Evolutionary conservation across 768 basidiomycete species (phyloP).

Genomic region (Hericium coralloides): DNA sequence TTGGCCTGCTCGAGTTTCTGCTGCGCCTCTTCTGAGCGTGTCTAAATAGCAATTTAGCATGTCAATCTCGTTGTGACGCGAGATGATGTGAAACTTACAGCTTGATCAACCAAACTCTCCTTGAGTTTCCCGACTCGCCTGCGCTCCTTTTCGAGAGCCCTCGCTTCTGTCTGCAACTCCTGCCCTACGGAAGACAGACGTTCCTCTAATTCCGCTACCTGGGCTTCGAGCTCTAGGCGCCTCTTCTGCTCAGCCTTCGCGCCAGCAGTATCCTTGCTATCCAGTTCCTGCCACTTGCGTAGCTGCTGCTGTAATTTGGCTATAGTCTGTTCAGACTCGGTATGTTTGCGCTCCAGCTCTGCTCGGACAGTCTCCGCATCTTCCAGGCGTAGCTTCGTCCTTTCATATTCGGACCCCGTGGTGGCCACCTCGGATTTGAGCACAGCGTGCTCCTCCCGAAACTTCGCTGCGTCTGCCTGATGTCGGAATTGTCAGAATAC

Average conservation of each 20-base stretch:
- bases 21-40: not conserved
- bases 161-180: constrained; percentile 11
- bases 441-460: constrained; percentile 44
- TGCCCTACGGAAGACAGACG: constrained; percentile 23
- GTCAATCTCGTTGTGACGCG: not conserved
- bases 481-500: not conserved
- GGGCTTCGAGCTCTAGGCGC: constrained; percentile 46
- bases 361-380: constrained; percentile 40
- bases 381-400: constrained; percentile 49
- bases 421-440: constrained; percentile 39
- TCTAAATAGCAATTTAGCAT: not conserved
- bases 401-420: constrained; percentile 43
- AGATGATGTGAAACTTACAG: not conserved
- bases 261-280: constrained; percentile 54
- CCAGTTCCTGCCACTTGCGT: constrained; percentile 59
- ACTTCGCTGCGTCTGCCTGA: constrained; percentile 30
- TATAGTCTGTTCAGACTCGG: constrained; percentile 49
- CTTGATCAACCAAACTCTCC: not conserved
- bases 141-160: constrained; percentile 14
- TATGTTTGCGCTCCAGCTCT: constrained; percentile 47
- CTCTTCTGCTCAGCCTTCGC: constrained; percentile 45
- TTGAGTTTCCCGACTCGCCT: constrained; percentile 1
- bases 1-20: constrained; percentile 9
- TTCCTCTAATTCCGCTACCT: constrained; percentile 37
- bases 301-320: constrained; percentile 53